These are phyloP conservation scores for Gomphus bonarii DNA, from an alignment of 1,284 basidiomycete species.

Conservation along the genomic window DNA sequence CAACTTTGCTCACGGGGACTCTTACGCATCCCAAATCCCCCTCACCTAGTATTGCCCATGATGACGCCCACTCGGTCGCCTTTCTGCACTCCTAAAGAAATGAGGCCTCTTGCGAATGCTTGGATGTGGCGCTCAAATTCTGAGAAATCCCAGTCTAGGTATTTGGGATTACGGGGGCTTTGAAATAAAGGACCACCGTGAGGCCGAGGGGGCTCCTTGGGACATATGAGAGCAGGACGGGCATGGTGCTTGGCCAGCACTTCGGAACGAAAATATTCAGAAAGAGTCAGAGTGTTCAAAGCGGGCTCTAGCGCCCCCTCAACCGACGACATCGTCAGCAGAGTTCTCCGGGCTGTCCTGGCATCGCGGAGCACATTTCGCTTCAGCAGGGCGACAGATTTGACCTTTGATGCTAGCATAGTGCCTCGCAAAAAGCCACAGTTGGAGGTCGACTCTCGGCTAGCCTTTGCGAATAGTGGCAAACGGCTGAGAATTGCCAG, in stretches of 20 bases:
- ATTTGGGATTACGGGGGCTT: slow-evolving; percentile 35
- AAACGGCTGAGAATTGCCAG: neutral
- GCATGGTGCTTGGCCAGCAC: slow-evolving; percentile 40
- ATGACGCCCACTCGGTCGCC: slow-evolving; percentile 75
- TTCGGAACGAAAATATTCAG: slow-evolving; percentile 48
- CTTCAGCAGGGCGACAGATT: neutral
- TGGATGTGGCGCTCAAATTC: slow-evolving; percentile 61
- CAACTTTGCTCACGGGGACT: too few relatives aligned
- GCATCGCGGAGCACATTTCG: neutral
- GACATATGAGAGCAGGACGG: slow-evolving; percentile 57
- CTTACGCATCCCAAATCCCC: too few relatives aligned
- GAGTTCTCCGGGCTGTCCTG: neutral
- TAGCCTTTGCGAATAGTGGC: neutral
- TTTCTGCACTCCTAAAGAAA: slow-evolving; percentile 59
- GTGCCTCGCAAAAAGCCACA: neutral
- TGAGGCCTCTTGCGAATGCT: slow-evolving; percentile 60
- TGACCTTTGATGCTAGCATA: neutral
- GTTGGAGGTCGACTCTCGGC: neutral
- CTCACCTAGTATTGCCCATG: slow-evolving; percentile 76
- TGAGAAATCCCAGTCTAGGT: slow-evolving; percentile 66
- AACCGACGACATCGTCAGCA: slow-evolving; percentile 4
- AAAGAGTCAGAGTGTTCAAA: slow-evolving; percentile 50
- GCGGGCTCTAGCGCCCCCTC: slow-evolving; percentile 49
- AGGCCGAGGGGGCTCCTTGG: slow-evolving; percentile 43
- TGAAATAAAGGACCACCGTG: slow-evolving; percentile 48